Percentiles rank a stretch among this genome's conserved stretches.
phyloP scores from a whole-genome alignment of 73 alveolate genomes.

The Paraurostyla sp. region DNA sequence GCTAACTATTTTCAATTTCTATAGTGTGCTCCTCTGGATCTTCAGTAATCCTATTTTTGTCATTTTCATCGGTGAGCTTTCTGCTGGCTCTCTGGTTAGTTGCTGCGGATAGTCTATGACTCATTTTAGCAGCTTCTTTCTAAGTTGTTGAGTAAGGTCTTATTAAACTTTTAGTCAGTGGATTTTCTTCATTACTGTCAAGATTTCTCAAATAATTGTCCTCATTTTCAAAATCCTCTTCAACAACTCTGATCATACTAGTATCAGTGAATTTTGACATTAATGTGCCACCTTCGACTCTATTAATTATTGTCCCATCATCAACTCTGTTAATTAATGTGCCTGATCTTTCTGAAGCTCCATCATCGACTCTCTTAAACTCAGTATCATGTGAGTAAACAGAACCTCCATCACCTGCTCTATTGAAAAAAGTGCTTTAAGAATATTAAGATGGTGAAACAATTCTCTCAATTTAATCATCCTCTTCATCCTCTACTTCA shows the following conservation, averaged over 20 bases:
- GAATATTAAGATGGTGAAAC: not conserved
- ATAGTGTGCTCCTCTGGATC: no score
- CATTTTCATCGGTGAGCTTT: not conserved
- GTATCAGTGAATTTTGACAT: not conserved
- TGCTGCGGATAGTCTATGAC: not conserved
- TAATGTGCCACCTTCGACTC: slow-evolving; percentile 13
- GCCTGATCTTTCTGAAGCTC: not conserved
- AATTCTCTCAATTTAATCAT: not conserved
- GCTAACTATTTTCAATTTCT: no score
- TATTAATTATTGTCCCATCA: not conserved
- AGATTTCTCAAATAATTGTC: not conserved
- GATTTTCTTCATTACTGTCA: not conserved
- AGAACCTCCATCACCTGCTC: not conserved
- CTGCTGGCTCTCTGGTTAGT: not conserved
- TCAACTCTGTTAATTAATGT: not conserved
- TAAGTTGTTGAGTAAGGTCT: slow-evolving; percentile 23
- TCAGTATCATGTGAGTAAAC: not conserved
- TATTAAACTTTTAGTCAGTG: not conserved
- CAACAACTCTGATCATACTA: slow-evolving; percentile 7
- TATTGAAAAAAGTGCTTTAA: not conserved
- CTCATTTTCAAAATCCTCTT: not conserved
- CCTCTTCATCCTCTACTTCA: not conserved
- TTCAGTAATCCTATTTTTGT: no score
- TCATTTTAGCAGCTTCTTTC: not conserved
- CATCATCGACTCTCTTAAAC: slow-evolving; percentile 22